Percentiles rank a stretch among this genome's conserved stretches.
phyloP scores from a whole-genome alignment of 768 basidiomycete species.

The Exsudoporus frostii region DNA sequence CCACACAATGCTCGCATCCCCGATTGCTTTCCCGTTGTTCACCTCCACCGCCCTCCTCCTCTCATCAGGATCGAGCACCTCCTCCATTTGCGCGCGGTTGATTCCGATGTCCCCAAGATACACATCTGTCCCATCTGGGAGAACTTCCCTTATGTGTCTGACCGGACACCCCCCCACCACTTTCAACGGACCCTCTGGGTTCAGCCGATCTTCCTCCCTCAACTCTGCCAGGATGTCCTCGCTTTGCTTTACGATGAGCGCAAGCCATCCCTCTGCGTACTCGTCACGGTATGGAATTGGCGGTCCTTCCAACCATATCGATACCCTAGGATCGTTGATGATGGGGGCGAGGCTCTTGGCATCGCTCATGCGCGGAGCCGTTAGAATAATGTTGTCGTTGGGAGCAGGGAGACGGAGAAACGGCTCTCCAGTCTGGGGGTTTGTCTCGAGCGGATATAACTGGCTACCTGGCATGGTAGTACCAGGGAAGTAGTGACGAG shows the following conservation, averaged over 20 bases:
- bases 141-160: conserved; percentile 48
- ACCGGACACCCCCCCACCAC: conserved; percentile 49
- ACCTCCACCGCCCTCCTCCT: conserved; percentile 33
- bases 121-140: conserved; percentile 50
- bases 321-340: conserved; percentile 51
- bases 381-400: conserved; percentile 53
- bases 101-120: conserved; percentile 45
- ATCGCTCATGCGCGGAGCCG: conserved; percentile 52
- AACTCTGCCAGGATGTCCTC: conserved; percentile 21
- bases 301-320: conserved; percentile 42
- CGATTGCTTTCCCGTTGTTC: conserved; percentile 41
- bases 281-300: conserved; percentile 52
- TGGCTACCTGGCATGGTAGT: conserved; percentile 19
- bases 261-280: conserved; percentile 40
- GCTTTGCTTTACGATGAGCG: conserved; percentile 16
- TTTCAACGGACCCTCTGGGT: conserved; percentile 24
- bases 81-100: conserved; percentile 24
- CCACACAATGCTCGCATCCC: conserved; percentile 59
- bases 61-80: conserved; percentile 36
- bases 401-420: conserved; percentile 54
- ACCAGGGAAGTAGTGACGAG: no score
- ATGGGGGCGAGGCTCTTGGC: conserved; percentile 33
- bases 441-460: conserved; percentile 39
- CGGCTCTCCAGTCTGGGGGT: conserved; percentile 45
- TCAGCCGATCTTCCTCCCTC: conserved; percentile 12